Evolutionary conservation across 306 rosid species (phyloP), one percentile per base, ranked within the genome.

Genomic region (Pterocarpus macrocarpus): DNA sequence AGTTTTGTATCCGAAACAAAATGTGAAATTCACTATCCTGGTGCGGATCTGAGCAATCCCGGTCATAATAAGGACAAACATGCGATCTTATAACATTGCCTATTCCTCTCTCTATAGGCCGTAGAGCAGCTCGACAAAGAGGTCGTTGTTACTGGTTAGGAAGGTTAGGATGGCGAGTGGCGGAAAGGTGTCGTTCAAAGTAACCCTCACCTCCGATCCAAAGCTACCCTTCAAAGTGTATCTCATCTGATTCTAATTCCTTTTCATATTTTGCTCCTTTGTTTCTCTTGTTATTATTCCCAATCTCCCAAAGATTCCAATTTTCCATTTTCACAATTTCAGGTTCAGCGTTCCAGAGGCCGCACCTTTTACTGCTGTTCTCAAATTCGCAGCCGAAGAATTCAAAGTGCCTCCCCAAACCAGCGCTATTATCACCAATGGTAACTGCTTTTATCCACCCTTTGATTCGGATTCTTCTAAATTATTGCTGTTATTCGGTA

Each of bases 361-460:
- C 64, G 98, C 98, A 8, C 99, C 98, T 70, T 96, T 96, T 82
- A 96, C 99, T 2, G 99, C 98, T 57, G 99, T 95, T 73, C 94
- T 95, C 82, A 93, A 93, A 92, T 95, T 88, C 76, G 97, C 98
- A 0, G 98, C 98, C 8, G 99, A 95, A 78, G 97, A 95, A 87
- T 95, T 95, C 92, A 95, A 95, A 82, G 99, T 93, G 74, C 99
- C 99, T 69, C 98, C 99, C 10, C 98, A 95, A 61, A 93, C 99
- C 86, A 93, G 99, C 81, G 99, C 98, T 45, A 93, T 95, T 22
- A 95, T 95, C 94, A 93, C 99, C 89, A 91, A 95, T 69, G 99
- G 98, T 93, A 84, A 34, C 62, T 71, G 1, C 2, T 22, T 22
- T 22, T 22, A 22, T 22, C n/a, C 2, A 4, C 11, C 14, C 28